These are phyloP conservation scores for Tulasnella sp. DNA, from an alignment of 768 basidiomycete species.

Conservation along the genomic window DNA sequence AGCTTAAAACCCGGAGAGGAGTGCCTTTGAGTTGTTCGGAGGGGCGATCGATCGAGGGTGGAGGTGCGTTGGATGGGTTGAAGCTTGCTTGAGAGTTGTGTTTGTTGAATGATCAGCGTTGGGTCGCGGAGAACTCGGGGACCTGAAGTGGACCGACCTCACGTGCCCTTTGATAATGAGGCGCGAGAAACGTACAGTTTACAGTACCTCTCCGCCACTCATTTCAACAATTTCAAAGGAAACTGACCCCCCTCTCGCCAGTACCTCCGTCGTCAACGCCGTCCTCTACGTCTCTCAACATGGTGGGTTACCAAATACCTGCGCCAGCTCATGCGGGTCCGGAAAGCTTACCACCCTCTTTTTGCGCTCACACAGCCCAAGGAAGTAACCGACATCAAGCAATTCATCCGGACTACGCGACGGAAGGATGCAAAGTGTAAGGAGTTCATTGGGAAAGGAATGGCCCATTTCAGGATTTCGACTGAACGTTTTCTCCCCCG, in stretches of 20 bases:
- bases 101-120: background rate
- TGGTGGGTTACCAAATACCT: background rate
- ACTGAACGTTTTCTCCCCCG: background rate
- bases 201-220: background rate
- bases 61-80: background rate
- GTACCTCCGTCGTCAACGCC: background rate
- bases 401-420: slow-evolving; percentile 94
- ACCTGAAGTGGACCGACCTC: background rate
- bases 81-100: background rate
- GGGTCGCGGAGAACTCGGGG: background rate
- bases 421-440: slow-evolving; percentile 74
- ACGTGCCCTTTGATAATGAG: background rate
- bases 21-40: background rate
- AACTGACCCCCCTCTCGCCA: background rate
- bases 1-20: background rate
- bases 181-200: background rate
- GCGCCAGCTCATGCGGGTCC: background rate
- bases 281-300: background rate
- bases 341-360: background rate
- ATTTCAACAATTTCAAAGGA: slow-evolving; percentile 1
- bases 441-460: background rate
- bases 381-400: slow-evolving; percentile 97
- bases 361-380: slow-evolving; percentile 60
- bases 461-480: no score
- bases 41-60: background rate